These are phyloP conservation scores for Viola odorata DNA, from an alignment of 345 rosid species.

Conservation along the genomic window DNA sequence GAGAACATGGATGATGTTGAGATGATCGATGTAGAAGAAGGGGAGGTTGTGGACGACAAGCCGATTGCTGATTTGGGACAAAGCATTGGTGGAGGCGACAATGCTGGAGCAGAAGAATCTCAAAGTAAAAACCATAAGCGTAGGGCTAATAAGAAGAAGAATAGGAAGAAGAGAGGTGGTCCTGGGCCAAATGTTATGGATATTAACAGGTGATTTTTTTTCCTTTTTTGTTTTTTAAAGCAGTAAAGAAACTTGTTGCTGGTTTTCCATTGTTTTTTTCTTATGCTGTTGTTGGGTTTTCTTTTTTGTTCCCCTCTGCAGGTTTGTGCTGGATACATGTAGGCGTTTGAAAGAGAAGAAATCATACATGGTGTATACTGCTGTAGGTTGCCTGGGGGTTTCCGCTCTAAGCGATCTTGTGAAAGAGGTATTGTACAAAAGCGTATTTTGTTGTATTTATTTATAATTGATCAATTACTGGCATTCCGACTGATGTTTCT, in stretches of 20 bases:
- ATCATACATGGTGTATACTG: conserved; percentile 85
- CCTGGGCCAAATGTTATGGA: conserved; percentile 37
- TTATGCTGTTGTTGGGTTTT: background rate
- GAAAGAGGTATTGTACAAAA: conserved; percentile 51
- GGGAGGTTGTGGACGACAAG: conserved; percentile 52
- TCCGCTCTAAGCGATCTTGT: conserved; percentile 64
- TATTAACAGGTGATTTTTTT: conserved; percentile 47
- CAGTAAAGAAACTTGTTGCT: background rate
- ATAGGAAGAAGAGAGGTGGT: conserved; percentile 25
- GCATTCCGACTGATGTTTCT: background rate
- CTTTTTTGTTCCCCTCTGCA: conserved; percentile 24
- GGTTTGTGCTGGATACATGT: conserved; percentile 81
- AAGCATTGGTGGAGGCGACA: conserved; percentile 5
- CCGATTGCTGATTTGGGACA: conserved; percentile 15
- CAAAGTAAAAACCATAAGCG: conserved; percentile 35
- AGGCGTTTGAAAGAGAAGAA: conserved; percentile 79
- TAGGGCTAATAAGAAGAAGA: conserved; percentile 44
- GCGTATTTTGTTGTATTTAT: background rate
- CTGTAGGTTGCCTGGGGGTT: conserved; percentile 84
- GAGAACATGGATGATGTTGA: conserved; percentile 55
- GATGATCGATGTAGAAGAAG: conserved; percentile 88
- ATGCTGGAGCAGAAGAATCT: conserved; percentile 23
- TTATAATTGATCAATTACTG: background rate
- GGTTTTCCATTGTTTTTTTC: background rate
- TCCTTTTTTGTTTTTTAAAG: background rate